Base-by-base conservation (phyloP, 805 yeast species). In the Suhomyces sp. region DNA sequence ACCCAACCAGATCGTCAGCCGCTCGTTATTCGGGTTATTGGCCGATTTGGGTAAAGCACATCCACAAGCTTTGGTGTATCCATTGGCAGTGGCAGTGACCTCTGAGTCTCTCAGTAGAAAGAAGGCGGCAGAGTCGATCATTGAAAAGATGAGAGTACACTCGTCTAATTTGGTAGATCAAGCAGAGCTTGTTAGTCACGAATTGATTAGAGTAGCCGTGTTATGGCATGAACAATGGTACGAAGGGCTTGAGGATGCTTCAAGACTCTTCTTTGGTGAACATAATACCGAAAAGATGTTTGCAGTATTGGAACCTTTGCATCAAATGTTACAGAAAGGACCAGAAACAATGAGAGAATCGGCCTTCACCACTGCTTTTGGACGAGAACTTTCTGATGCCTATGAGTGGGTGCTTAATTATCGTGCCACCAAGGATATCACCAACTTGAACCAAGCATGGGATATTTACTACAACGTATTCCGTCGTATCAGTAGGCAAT, bases 191-290 rank as follows among this genome's bases (percentile, higher is more conserved):
- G 97, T 94, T n/a, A 88, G 96, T 71, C 86, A 85, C 59, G 99
- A 94, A 64, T 80, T 94, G 52, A 92, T 94, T 57, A 78, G 98
- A 59, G 97, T 91, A 15, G 97, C 98, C 1, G 97, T 93, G 3
- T 71, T 94, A 55, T 92, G 99, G 97, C 96, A 91, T 63, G 99
- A 94, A 64, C 87, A 88, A 66, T 94, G 99, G 99, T 92, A 91
- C 61, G 98, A 93, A 71, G 97, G 96, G 2, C 76, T 94, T 31
- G 99, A 94, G 66, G 97, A 94, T 73, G 99, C 99, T 0, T 91
- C 97, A 3, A 78, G 97, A 54, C 80, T 88, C 49, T 94, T 87
- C 73, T 93, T 91, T 69, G 97, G 96, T 35, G 99, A 94, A 57
- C 94, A 90, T 61, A 91, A 94, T 64, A 88, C 93, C 10, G 97